Evolutionary conservation across 257 asterid genomes (phyloP).

Genomic region (Solanum pennellii): DNA sequence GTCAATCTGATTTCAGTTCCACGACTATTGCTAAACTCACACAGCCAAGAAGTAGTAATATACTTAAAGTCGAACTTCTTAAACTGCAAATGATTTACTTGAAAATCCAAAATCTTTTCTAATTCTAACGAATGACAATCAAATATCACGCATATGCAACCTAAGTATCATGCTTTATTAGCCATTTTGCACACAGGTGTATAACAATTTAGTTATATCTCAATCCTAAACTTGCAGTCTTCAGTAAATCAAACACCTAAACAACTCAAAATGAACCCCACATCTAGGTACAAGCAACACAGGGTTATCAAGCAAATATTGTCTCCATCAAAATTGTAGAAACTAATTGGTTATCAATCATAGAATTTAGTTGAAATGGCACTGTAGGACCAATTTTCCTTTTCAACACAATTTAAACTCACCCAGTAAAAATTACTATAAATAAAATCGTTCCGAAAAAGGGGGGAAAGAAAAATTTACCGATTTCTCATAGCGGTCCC

Average conservation of each 20-base stretch:
- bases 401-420: not conserved
- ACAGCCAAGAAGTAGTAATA: not conserved
- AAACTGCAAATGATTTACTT: not conserved
- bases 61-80: not conserved
- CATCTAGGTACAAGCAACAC: not conserved
- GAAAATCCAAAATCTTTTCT: not conserved
- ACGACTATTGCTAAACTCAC: not conserved
- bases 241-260: not conserved
- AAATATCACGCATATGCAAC: not conserved
- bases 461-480: slow-evolving; percentile 11
- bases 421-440: not conserved
- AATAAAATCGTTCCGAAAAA: not conserved
- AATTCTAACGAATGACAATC: not conserved
- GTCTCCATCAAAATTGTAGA: not conserved
- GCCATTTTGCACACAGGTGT: not conserved
- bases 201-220: not conserved
- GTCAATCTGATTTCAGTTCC: not conserved
- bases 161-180: not conserved
- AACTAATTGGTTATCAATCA: not conserved
- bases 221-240: not conserved
- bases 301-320: not conserved
- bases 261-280: not conserved
- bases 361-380: not conserved
- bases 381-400: not conserved
- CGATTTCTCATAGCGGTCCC: slow-evolving; percentile 91